Conservation (phyloP, 2,329 filamentous ascomycete genomes). For the Alternaria metachromatica region DNA sequence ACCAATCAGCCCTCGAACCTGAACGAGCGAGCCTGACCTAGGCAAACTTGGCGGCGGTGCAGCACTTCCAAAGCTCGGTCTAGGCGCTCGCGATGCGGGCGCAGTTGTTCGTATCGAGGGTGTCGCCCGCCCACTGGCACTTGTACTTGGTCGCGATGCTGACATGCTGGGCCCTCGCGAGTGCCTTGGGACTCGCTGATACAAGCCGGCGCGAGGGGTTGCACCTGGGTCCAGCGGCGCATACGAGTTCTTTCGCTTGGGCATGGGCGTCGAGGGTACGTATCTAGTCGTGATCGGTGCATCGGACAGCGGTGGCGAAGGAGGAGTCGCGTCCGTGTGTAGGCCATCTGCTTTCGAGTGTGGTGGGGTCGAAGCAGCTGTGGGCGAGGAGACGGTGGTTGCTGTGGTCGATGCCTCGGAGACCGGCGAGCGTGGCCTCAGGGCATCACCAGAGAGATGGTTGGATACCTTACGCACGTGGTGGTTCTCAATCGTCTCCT, state of each 20-base stretch:
- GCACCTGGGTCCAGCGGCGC: slow-evolving; percentile 59
- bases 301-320: slow-evolving; percentile 93
- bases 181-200: slow-evolving; percentile 56
- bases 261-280: slow-evolving; percentile 50
- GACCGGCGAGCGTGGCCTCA: slow-evolving; percentile 69
- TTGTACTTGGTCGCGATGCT: slow-evolving; percentile 40
- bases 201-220: slow-evolving; percentile 62
- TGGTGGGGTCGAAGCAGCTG: slow-evolving; percentile 85
- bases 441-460: slow-evolving; percentile 56
- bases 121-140: slow-evolving; percentile 50
- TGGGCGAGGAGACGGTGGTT: slow-evolving; percentile 85
- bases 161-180: slow-evolving; percentile 66
- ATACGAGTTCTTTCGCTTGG: slow-evolving; percentile 53
- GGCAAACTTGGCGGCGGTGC: slow-evolving; percentile 60
- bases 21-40: slow-evolving; percentile 77
- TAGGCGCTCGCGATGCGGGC: slow-evolving; percentile 44
- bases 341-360: slow-evolving; percentile 68
- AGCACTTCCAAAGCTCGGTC: slow-evolving; percentile 55
- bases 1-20: slow-evolving; percentile 91
- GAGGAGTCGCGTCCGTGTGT: slow-evolving; percentile 78
- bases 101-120: slow-evolving; percentile 51
- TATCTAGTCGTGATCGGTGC: slow-evolving; percentile 65
- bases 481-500: slow-evolving; percentile 58
- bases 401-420: slow-evolving; percentile 81
- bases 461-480: slow-evolving; percentile 59